Evolutionary conservation across 1,139 yeast genomes (phyloP), one percentile per base, ranked within the genome.

Genomic region (Nakaseomyces delphensis): DNA sequence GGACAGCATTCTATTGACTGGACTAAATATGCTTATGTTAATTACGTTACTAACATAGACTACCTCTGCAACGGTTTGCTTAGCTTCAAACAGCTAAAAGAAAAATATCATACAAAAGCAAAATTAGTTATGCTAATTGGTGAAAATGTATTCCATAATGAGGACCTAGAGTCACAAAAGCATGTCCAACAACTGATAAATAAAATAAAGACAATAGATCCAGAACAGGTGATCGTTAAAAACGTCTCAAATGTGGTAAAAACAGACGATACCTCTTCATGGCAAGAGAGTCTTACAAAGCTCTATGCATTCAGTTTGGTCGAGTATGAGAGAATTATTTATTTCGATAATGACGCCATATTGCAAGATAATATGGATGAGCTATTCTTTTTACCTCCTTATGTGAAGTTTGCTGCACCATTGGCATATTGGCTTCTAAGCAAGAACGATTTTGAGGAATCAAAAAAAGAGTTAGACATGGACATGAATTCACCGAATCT

Each of bases 221-320:
- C 55, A 2, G 46, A 51, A 5, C 54, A 55, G 35, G 57, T 63
- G 8, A 43, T 56, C 6, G 52, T 66, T 36, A 58, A 53, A 36
- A 40, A 43, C 13, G 49, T 64, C 1, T 57, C 60, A 3, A 50
- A 43, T 38, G 55, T 56, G 11, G 51, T 47, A 10, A 63, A 59
- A 41, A 51, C 51, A 4, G 28, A 43, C 3, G 60, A 59, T 36
- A 46, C 45, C 2, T 49, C 64, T 2, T 49, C 64, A 35, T 77
- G 83, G 83, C 52, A 64, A 2, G 65, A 70, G 7, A 73, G 79
- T 39, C 71, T 74, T 48, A 76, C 82, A 0, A 77, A 78, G 50
- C 61, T 77, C 30, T 67, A 70, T 47, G 68, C 74, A 0, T 78
- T 78, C 54, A 66, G 69, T 45, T 68, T 69, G 50, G 63, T 66